Evolutionary conservation across 345 rosid species (phyloP).

Genomic region (Camelina hispida): DNA sequence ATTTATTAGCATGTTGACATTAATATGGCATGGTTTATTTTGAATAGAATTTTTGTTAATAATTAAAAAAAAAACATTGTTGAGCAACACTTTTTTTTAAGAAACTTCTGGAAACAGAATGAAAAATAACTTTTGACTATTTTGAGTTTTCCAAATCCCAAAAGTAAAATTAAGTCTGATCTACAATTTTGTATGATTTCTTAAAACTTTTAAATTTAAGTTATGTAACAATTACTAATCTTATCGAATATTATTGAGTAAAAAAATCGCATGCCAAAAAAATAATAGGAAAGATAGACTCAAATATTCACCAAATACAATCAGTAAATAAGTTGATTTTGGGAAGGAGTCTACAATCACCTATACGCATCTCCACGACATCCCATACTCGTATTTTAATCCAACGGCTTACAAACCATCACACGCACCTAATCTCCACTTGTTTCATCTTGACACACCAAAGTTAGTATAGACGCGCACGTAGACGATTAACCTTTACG

Average conservation of each 20-base stretch:
- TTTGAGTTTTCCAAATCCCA: neutral
- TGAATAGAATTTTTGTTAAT: neutral
- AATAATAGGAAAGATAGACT: neutral
- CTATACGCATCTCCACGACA: constrained; percentile 9
- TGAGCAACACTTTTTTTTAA: too few species aligned
- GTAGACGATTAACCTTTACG: neutral
- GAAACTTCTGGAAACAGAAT: too few species aligned
- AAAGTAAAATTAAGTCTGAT: too few species aligned
- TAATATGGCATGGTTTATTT: neutral
- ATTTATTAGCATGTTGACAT: neutral
- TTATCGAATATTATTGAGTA: neutral
- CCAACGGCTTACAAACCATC: neutral
- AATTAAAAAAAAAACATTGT: neutral
- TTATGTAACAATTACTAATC: neutral
- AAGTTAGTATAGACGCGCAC: neutral
- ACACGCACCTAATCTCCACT: neutral
- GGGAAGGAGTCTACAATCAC: neutral
- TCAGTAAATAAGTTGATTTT: constrained; percentile 28
- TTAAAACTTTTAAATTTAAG: neutral
- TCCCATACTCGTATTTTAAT: neutral
- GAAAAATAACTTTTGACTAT: neutral
- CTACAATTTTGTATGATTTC: neutral
- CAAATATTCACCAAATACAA: constrained; percentile 23
- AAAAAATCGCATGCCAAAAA: constrained; percentile 22
- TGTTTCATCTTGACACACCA: neutral